Evolutionary conservation across 73 alveolate species (phyloP).

Genomic region (Loxodes magnus): DNA sequence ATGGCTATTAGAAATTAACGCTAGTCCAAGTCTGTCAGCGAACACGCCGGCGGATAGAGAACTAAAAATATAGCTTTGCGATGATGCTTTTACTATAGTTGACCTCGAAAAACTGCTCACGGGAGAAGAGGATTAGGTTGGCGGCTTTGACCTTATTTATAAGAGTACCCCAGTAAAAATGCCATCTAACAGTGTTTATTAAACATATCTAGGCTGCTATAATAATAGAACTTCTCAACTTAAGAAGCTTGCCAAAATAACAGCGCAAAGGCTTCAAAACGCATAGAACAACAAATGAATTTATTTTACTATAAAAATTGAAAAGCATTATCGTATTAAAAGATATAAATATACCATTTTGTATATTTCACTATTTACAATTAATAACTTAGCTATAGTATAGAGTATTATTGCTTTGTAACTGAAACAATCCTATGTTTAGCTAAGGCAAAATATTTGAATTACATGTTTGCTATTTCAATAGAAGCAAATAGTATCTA

Average conservation of each 20-base stretch:
- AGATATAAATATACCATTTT: too few species aligned
- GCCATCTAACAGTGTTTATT: constrained; percentile 75
- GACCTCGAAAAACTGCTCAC: constrained; percentile 89
- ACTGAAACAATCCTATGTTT: too few species aligned
- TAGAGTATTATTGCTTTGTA: too few species aligned
- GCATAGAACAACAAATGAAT: too few species aligned
- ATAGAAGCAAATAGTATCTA: too few species aligned
- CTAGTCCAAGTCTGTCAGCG: constrained; percentile 98
- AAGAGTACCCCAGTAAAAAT: constrained; percentile 74
- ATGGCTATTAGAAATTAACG: constrained; percentile 90
- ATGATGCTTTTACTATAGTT: constrained; percentile 89
- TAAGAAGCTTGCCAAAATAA: constrained; percentile 88
- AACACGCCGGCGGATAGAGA: constrained; percentile 95
- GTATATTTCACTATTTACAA: too few species aligned
- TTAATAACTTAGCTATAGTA: too few species aligned
- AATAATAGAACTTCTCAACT: constrained; percentile 86
- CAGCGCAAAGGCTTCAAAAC: constrained; percentile 93
- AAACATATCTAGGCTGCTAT: constrained; percentile 84
- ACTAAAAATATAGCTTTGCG: constrained; percentile 89
- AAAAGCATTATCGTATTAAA: too few species aligned
- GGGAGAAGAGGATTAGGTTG: constrained; percentile 98
- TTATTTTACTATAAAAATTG: too few species aligned
- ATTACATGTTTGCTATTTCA: too few species aligned
- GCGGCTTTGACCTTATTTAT: constrained; percentile 99
- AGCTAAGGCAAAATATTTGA: too few species aligned